Evolutionary conservation across 2,329 filamentous ascomycete species (phyloP), one percentile per base, ranked within the genome.

Genomic region (Alternaria solani): DNA sequence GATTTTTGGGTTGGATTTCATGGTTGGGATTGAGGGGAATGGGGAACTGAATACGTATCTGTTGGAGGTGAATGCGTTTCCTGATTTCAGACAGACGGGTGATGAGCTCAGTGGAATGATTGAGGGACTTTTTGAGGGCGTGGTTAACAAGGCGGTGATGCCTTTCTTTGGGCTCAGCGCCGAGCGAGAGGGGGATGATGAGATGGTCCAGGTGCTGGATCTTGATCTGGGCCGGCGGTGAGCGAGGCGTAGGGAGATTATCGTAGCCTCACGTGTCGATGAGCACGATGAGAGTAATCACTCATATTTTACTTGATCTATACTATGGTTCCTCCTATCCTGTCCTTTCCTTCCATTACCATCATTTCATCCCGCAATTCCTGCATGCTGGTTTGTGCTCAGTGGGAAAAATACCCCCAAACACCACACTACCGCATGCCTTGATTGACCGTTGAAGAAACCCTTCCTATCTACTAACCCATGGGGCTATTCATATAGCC

Each of bases 31-130:
- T 3, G 75, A 76, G 71, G 84, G 75, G 0, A 89, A 88, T 0
- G 55, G 58, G 2, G n/a, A 14, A 8, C 20, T 78, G 42, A 83
- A 73, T 4, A 86, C 88, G 4, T 97, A 89, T 88, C 77, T 99
- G 72, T 81, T 99, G 57, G 95, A 99, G 81, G 87, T 96, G 32
- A 99, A 99, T 81, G 92, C 94, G 0, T 99, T 96, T 79, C 95
- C 95, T 9, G 95, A 99, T 81, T 98, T 98, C 75, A 89, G 87
- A 73, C 94, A 98, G 86, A 97, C 93, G 16, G 95, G 95, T 0
- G 85, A 85, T 7, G 89, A 91, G 57, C 79, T 96, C 65, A 87
- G 85, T 74, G 86, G 81, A 0, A 79, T 98, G 41, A 89, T 99
- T 25, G 86, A 83, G 20, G 90, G 89, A 7, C 83, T 99, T 67